These are phyloP conservation scores for Chaetomium fimeti DNA, from an alignment of 495 filamentous ascomycete genomes.

Conservation along the genomic window DNA sequence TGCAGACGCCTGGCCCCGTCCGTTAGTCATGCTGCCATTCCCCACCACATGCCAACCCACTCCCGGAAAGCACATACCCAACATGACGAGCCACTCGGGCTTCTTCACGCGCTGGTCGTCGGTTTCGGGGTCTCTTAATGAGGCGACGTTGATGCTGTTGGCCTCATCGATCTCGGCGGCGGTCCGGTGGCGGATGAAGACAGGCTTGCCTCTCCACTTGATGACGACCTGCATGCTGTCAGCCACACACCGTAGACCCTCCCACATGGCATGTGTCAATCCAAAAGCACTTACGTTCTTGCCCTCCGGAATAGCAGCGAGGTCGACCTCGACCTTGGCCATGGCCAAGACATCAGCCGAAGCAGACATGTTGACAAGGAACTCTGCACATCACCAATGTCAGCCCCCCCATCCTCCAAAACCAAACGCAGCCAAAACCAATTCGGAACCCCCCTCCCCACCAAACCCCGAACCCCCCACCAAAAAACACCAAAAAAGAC, in stretches of 20 bases:
- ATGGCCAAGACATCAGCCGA: conserved; percentile 98
- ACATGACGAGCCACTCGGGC: conserved; percentile 98
- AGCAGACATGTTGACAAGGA: conserved; percentile 99
- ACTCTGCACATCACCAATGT: conserved; percentile 59
- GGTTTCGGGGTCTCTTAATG: conserved; percentile 83
- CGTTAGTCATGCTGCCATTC: conserved; percentile 21
- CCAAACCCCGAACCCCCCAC: conserved; percentile 1
- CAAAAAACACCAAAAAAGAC: conserved; percentile 15
- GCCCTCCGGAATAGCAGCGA: conserved; percentile 89
- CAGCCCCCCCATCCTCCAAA: conserved; percentile 12
- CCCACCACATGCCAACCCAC: neutral
- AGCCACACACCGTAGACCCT: neutral
- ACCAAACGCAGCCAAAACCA: too few relatives aligned
- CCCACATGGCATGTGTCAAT: neutral
- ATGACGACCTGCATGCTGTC: conserved; percentile 78
- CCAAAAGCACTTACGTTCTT: conserved; percentile 77
- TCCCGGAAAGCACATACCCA: conserved; percentile 62
- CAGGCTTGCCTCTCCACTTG: conserved; percentile 99
- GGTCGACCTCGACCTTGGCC: conserved; percentile 98
- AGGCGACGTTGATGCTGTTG: conserved; percentile 69
- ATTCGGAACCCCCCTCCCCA: neutral
- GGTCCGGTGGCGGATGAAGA: conserved; percentile 99
- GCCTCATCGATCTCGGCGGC: conserved; percentile 80
- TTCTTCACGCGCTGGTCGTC: conserved; percentile 94
- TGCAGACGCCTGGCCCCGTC: conserved; percentile 76